Evolutionary conservation across 2,329 filamentous ascomycete species (phyloP), one percentile per base, ranked within the genome.

Genomic region (Ascochyta koolunga): DNA sequence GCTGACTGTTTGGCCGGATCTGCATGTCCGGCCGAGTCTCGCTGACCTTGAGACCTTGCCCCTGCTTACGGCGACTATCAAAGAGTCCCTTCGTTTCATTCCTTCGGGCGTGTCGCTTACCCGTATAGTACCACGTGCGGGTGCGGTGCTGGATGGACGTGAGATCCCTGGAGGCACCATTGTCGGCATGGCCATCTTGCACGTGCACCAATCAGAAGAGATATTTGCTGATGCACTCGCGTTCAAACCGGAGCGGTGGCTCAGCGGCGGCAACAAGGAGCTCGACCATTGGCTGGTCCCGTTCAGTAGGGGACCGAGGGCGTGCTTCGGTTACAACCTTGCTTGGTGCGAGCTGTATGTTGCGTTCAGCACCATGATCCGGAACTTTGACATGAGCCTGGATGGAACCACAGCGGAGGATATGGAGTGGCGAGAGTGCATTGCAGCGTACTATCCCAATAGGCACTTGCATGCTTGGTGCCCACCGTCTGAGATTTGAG

Each of bases 391-490:
- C 19, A 24, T 35, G 41, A 44, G 41, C 21, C 15, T 44, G 31
- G 41, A 44, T 16, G 29, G 41, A 15, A 44, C 41, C 7, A 44
- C 41, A 10, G 41, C 31, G 9, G 41, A 44, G 31, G 41, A 44
- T 15, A 44, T 44, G 41, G 41, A 44, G 22, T 44, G 41, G 41
- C 35, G 41, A 15, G 41, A 44, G 18, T 44, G 41, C n/a, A 36
- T 44, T 19, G 41, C 41, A 11, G 41, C 41, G 36, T 44, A 44
- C 31, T 36, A 44, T 18, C 41, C 41, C 32, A 47, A 47, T n/a
- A 36, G 44, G n/a, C 44, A 47, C 33, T 39, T 47, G 25, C 44
- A 47, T 27, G 33, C 33, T 22, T 47, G 44, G 35, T 47, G 41
- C n/a, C 41, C 11, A 19, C 41, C 41, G 15, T 21, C 35, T 6